Percentiles rank a stretch among this genome's conserved stretches.
Evolutionary conservation across 1,284 basidiomycete genomes (phyloP).

Genomic region (Microstroma glucosiphilum): DNA sequence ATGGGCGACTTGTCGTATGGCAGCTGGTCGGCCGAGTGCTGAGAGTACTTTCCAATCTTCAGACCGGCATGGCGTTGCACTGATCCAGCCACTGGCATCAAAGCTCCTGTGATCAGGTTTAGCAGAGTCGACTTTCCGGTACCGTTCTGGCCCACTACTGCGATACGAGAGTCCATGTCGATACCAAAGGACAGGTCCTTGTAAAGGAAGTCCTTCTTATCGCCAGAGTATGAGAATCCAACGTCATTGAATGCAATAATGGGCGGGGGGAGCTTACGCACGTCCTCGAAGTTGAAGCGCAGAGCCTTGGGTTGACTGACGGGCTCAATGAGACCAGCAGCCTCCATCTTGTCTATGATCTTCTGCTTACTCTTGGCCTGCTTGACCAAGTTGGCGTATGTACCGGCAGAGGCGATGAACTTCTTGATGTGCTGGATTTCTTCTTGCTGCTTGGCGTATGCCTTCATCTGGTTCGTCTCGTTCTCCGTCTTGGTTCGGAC

Average conservation of each 20-base stretch:
- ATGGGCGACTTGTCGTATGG: constrained; percentile 88
- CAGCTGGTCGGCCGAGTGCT: constrained; percentile 96
- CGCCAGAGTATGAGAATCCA: constrained; percentile 88
- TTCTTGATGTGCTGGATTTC: constrained; percentile 97
- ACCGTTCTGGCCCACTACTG: constrained; percentile 97
- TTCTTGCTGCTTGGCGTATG: constrained; percentile 95
- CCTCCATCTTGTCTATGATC: constrained; percentile 98
- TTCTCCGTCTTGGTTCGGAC: constrained; percentile 94
- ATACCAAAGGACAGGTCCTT: constrained; percentile 78
- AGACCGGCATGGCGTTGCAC: constrained; percentile 79
- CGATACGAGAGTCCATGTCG: constrained; percentile 83
- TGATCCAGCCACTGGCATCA: constrained; percentile 77
- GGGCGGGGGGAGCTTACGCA: constrained; percentile 86
- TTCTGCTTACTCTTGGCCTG: constrained; percentile 99
- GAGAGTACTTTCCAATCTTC: constrained; percentile 76
- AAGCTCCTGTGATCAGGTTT: constrained; percentile 79
- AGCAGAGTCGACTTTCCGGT: constrained; percentile 96
- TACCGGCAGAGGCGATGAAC: constrained; percentile 94
- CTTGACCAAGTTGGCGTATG: constrained; percentile 94
- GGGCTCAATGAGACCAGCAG: constrained; percentile 92
- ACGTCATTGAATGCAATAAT: constrained; percentile 94
- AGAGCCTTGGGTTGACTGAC: constrained; percentile 68
- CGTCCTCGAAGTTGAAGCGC: constrained; percentile 92
- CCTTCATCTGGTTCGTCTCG: constrained; percentile 98
- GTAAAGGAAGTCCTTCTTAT: constrained; percentile 81